A percentile compares a stretch with the other conserved stretches of the same genome.
These are phyloP conservation scores for Acer saccharum DNA, from an alignment of 345 rosid species.

Conservation along the genomic window DNA sequence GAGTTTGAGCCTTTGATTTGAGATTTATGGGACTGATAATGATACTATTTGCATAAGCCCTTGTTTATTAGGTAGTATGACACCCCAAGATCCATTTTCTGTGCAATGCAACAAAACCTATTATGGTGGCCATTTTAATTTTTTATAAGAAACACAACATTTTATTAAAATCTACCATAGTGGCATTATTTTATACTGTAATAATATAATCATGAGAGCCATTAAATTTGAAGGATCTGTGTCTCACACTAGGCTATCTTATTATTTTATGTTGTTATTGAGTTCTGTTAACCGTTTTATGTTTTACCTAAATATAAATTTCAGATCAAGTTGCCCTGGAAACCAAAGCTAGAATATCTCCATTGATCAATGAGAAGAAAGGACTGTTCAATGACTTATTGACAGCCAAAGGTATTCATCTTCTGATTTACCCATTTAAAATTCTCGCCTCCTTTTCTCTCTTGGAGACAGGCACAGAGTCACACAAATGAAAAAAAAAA, in stretches of 20 bases:
- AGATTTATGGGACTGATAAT: not conserved
- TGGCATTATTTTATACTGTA: not conserved
- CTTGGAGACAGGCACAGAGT: not conserved
- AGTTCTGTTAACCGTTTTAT: conserved; percentile 35
- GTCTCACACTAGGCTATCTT: conserved; percentile 11
- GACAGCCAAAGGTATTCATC: conserved; percentile 77
- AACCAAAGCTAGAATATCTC: conserved; percentile 87
- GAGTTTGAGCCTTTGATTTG: conserved; percentile 13
- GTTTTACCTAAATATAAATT: conserved; percentile 35
- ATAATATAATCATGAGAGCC: conserved; percentile 2
- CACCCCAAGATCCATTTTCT: conserved; percentile 4
- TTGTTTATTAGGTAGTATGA: not conserved
- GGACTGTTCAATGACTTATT: conserved; percentile 85
- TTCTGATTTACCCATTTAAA: conserved; percentile 17
- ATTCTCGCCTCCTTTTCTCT: conserved; percentile 16
- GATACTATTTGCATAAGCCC: conserved; percentile 7
- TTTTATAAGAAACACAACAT: not conserved
- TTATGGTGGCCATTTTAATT: not conserved
- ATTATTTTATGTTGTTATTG: conserved; percentile 34
- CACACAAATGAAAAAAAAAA: not conserved
- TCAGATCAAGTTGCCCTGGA: conserved; percentile 86
- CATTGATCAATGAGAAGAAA: conserved; percentile 84
- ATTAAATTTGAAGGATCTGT: conserved; percentile 3
- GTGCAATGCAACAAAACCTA: not conserved
- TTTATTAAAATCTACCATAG: not conserved